Conservation (phyloP, 2,329 filamentous ascomycete species). For the Colletotrichum aenigma region DNA sequence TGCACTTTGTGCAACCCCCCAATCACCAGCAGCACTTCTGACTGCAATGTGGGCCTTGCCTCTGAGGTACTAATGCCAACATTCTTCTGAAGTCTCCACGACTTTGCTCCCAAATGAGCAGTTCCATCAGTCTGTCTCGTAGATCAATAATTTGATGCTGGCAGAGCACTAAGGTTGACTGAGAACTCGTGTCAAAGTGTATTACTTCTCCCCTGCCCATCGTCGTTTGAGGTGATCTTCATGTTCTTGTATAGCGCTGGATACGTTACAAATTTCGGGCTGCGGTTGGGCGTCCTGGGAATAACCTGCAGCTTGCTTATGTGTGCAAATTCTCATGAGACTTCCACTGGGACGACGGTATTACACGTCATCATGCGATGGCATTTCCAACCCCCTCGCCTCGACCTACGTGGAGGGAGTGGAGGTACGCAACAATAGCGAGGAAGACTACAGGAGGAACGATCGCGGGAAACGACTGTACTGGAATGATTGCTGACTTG, state of each 20-base stretch:
- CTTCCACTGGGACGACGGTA: rapidly evolving
- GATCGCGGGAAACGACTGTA: rapidly evolving
- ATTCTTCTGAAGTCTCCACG: background rate
- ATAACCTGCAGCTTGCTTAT: background rate
- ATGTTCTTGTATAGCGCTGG: background rate
- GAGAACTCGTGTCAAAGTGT: rapidly evolving
- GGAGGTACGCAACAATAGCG: rapidly evolving
- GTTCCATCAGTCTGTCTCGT: background rate
- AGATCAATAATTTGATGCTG: rapidly evolving
- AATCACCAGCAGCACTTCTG: background rate
- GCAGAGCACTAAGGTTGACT: rapidly evolving
- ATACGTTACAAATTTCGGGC: background rate
- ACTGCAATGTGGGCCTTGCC: background rate
- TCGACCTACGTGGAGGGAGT: background rate
- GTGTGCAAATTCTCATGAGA: background rate
- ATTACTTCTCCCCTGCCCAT: background rate
- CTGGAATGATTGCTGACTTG: rapidly evolving
- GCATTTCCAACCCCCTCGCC: background rate
- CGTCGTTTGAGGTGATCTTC: background rate
- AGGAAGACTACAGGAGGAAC: rapidly evolving
- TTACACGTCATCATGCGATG: background rate
- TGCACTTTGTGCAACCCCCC: background rate
- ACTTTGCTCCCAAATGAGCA: background rate
- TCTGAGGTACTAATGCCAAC: too few relatives aligned
- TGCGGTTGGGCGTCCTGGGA: background rate